Evolutionary conservation across 148 eudicot genomes (phyloP).

Genomic region (Nepenthes mirabilis): DNA sequence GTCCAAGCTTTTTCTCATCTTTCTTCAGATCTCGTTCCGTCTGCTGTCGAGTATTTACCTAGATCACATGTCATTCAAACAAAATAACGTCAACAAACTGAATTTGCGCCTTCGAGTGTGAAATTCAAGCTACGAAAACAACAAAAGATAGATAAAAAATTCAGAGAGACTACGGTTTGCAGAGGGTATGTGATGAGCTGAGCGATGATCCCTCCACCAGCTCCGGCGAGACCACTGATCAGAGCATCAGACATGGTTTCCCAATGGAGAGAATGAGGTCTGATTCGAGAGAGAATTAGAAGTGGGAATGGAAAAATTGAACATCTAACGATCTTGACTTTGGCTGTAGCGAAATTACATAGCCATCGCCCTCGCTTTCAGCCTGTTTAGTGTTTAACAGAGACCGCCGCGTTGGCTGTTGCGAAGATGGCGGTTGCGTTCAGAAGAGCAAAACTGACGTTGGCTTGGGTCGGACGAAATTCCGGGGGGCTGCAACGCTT

Average conservation of each 20-base stretch:
- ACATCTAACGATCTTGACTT: too few relatives aligned
- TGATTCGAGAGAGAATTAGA: too few relatives aligned
- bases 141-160: neutral
- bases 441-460: too few relatives aligned
- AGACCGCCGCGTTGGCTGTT: too few relatives aligned
- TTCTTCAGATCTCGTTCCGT: conserved; percentile 72
- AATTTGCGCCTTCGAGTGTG: neutral
- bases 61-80: conserved; percentile 6
- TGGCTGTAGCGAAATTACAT: too few relatives aligned
- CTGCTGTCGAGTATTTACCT: conserved; percentile 95
- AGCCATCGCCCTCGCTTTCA: too few relatives aligned
- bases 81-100: neutral
- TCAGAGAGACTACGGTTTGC: conserved; percentile 44
- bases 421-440: too few relatives aligned
- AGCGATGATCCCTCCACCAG: conserved; percentile 97
- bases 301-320: too few relatives aligned
- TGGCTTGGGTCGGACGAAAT: too few relatives aligned
- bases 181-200: conserved; percentile 95
- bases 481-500: too few relatives aligned
- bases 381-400: too few relatives aligned
- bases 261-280: neutral
- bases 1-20: conserved; percentile 42
- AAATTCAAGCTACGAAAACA: neutral
- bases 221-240: conserved; percentile 92
- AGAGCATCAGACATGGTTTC: conserved; percentile 74